phyloP scores from a whole-genome alignment of 768 basidiomycete species.

The Boletus sensibilis region DNA sequence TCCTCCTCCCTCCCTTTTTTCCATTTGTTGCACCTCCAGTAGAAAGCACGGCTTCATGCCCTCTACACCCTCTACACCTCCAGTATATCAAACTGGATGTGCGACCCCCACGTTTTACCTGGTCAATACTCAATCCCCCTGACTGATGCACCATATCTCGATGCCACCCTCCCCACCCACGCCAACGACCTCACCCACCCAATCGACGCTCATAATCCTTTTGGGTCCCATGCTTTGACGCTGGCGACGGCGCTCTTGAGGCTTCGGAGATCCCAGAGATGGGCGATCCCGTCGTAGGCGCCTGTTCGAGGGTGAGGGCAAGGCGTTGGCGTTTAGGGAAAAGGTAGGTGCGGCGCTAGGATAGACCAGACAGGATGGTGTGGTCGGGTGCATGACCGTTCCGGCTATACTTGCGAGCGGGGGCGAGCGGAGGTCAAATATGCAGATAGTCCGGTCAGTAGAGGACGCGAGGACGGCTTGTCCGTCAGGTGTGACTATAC shows the following conservation, averaged over 20 bases:
- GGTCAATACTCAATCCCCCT: constrained; percentile 23
- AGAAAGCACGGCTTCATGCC: too few species aligned
- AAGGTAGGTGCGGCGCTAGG: background rate
- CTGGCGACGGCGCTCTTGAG: constrained; percentile 61
- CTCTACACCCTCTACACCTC: too few species aligned
- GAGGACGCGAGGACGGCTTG: background rate
- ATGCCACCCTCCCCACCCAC: constrained; percentile 64
- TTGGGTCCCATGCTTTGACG: constrained; percentile 58
- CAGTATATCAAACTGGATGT: too few species aligned
- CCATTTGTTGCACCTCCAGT: too few species aligned
- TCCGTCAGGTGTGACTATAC: background rate
- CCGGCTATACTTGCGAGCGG: background rate
- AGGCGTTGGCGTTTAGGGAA: background rate
- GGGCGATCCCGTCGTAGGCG: constrained; percentile 70
- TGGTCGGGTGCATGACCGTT: background rate
- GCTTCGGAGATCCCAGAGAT: constrained; percentile 77
- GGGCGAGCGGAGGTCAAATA: background rate
- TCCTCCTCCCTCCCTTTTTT: too few species aligned
- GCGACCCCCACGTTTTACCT: background rate
- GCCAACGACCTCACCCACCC: constrained; percentile 52
- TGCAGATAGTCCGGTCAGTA: background rate
- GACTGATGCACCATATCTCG: constrained; percentile 60
- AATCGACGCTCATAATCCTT: constrained; percentile 61
- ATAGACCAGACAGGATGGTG: background rate
- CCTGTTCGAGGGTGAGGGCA: constrained; percentile 41